phyloP scores from a whole-genome alignment of 1,139 yeast species.

The Wickerhamiella infanticola region DNA sequence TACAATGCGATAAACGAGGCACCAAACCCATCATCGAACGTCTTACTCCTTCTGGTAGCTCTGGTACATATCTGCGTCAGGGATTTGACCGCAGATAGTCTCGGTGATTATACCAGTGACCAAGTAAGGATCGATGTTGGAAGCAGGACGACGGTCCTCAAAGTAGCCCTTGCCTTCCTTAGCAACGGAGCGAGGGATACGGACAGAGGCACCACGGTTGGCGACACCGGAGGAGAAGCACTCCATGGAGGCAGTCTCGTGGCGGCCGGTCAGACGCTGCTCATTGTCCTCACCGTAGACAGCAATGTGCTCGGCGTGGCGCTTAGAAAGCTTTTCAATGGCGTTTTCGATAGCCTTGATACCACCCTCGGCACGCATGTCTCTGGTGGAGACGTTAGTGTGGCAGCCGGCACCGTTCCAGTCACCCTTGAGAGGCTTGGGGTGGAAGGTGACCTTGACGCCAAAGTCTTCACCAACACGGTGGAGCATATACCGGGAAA shows the following conservation, averaged over 20 bases:
- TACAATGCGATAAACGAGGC: not conserved
- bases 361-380: constrained; percentile 91
- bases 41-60: constrained; percentile 8
- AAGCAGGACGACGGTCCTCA: constrained; percentile 99
- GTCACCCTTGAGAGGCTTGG: constrained; percentile 96
- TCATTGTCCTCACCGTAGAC: constrained; percentile 93
- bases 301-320: constrained; percentile 93
- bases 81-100: constrained; percentile 89
- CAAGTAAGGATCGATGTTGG: constrained; percentile 96
- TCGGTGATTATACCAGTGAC: constrained; percentile 97
- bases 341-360: constrained; percentile 89
- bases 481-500: constrained; percentile 81
- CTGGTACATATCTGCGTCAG: constrained; percentile 73
- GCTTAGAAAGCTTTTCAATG: constrained; percentile 80
- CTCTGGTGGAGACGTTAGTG: constrained; percentile 88
- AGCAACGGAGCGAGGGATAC: constrained; percentile 98
- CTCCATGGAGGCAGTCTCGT: constrained; percentile 92
- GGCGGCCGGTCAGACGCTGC: constrained; percentile 90
- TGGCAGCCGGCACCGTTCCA: constrained; percentile 99
- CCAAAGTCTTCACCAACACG: constrained; percentile 98
- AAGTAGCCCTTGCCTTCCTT: constrained; percentile 97
- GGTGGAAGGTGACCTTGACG: constrained; percentile 96
- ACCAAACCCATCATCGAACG: not conserved
- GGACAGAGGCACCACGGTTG: constrained; percentile 97
- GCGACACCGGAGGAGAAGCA: constrained; percentile 94